These are phyloP conservation scores for Fomitopsis serialis DNA, from an alignment of 768 basidiomycete genomes.

Conservation along the genomic window DNA sequence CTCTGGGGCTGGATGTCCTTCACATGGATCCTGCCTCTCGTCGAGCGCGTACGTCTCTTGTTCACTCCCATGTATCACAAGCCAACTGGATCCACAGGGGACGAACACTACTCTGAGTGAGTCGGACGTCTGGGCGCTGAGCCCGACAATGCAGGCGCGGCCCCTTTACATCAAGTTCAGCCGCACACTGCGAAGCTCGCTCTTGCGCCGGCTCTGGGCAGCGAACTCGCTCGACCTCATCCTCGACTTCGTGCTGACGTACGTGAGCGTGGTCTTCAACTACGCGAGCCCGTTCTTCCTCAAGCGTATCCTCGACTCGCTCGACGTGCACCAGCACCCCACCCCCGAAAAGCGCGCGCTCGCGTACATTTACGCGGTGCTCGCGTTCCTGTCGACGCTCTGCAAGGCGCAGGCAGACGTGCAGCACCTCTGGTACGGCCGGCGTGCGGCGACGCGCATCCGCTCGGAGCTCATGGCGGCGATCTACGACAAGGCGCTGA, in stretches of 20 bases:
- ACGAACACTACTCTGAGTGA: slow-evolving; percentile 55
- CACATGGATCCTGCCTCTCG: slow-evolving; percentile 63
- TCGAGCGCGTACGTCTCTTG: slow-evolving; percentile 34
- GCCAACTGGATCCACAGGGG: slow-evolving; percentile 18
- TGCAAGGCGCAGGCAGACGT: slow-evolving; percentile 64
- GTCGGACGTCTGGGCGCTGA: slow-evolving; percentile 66
- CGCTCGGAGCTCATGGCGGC: slow-evolving; percentile 77
- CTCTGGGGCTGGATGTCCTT: slow-evolving; percentile 72
- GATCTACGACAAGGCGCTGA: slow-evolving; percentile 86
- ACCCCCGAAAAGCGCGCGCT: slow-evolving; percentile 45
- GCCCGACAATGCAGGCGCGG: slow-evolving; percentile 61
- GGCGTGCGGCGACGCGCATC: slow-evolving; percentile 69
- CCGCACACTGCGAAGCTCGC: slow-evolving; percentile 28
- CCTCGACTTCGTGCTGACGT: slow-evolving; percentile 63
- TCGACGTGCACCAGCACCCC: slow-evolving; percentile 33
- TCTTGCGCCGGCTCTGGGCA: slow-evolving; percentile 38
- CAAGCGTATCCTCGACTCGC: slow-evolving; percentile 63
- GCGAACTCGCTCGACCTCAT: slow-evolving; percentile 43
- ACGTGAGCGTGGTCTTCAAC: slow-evolving; percentile 66
- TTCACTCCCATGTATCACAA: not conserved
- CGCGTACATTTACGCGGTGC: slow-evolving; percentile 76
- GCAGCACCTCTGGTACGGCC: slow-evolving; percentile 75
- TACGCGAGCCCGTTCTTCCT: slow-evolving; percentile 85
- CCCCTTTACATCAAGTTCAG: slow-evolving; percentile 52
- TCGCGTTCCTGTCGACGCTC: slow-evolving; percentile 61